These are phyloP conservation scores for Leishmania lainsoni DNA, from an alignment of 208 protist species.

Conservation along the genomic window DNA sequence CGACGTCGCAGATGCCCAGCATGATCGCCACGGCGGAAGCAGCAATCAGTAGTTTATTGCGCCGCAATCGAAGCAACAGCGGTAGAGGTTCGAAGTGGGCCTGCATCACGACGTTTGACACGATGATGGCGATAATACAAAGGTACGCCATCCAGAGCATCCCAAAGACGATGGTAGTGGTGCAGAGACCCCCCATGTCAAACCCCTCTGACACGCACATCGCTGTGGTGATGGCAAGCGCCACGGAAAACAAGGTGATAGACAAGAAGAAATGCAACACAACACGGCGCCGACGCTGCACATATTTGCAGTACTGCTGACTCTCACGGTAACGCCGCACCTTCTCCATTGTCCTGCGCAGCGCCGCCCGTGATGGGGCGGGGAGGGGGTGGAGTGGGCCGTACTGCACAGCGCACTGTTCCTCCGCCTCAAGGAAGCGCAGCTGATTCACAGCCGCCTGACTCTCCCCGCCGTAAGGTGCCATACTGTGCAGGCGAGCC, in stretches of 20 bases:
- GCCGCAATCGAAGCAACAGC: conserved; percentile 57
- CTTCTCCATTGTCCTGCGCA: conserved; percentile 54
- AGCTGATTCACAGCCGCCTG: conserved; percentile 51
- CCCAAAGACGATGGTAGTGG: conserved; percentile 41
- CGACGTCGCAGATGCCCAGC: conserved; percentile 59
- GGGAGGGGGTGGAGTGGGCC: conserved; percentile 47
- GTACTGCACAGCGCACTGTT: conserved; percentile 48
- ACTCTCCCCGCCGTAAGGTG: conserved; percentile 48
- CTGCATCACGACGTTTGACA: conserved; percentile 81
- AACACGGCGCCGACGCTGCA: conserved; percentile 60
- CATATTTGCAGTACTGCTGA: conserved; percentile 72
- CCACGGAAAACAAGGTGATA: conserved; percentile 55
- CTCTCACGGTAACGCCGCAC: conserved; percentile 58
- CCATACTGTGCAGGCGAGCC: conserved; percentile 37
- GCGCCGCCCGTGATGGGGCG: conserved; percentile 38
- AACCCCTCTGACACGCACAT: conserved; percentile 58
- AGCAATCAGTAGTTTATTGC: conserved; percentile 68
- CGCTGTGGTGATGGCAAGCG: conserved; percentile 51
- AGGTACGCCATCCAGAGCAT: conserved; percentile 73
- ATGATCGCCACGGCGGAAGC: conserved; percentile 52
- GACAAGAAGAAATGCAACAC: conserved; percentile 80
- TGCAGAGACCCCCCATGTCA: conserved; percentile 31
- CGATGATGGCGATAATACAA: conserved; percentile 59
- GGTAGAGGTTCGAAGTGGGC: conserved; percentile 82
- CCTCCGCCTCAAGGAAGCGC: conserved; percentile 44